Base-by-base conservation (phyloP, 2,329 filamentous ascomycete genomes). In the Thelonectria rubi region DNA sequence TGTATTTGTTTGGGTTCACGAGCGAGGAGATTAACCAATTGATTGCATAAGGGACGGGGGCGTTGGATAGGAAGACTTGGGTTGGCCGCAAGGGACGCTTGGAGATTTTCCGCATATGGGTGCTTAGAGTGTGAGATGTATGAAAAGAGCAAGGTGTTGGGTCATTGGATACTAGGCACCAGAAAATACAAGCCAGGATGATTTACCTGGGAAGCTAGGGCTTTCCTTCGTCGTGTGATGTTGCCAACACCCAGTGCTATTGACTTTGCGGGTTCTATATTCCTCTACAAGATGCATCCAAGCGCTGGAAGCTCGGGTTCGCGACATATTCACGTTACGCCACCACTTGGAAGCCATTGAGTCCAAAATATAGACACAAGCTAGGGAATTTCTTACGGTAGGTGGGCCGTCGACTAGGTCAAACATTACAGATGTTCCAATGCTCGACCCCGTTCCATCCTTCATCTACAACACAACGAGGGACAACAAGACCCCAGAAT, bases 1-100 rank as follows among this genome's bases (percentile, higher is more conserved):
- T 94, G 52, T 90, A 91, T 72, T 75, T 95, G 18, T 87, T 94
- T 72, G 92, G 92, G 0, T 88, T 92, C 62, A 88, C 86, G 0
- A 81, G 81, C 42, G 85, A 89, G 65, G 91, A 93, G 76, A 73
- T 74, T 56, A 65, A 67, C 37, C 63, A 71, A 58, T 66, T 77
- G 51, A 34, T 66, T 63, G 62, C 49, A 45, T 73, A 70, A 56
- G 56, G 57, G 24, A 24, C 4, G 57, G 56, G 57, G 39, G 37
- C 15, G 48, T 57, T 52, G 54, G 24, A 30, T 55, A 46, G 24
- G 30, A 30, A 30, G 57, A 37, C 17, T 51, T 40, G 62, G 60
- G 34, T 61, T 52, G 24, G 24, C 48, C 58, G 56, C 57, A 58
- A 50, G 63, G 51, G 50, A 55, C 20, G 51, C 20, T 45, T 45